Base-by-base conservation (phyloP, 2,329 filamentous ascomycete species). In the Sarocladium brachiariae region DNA sequence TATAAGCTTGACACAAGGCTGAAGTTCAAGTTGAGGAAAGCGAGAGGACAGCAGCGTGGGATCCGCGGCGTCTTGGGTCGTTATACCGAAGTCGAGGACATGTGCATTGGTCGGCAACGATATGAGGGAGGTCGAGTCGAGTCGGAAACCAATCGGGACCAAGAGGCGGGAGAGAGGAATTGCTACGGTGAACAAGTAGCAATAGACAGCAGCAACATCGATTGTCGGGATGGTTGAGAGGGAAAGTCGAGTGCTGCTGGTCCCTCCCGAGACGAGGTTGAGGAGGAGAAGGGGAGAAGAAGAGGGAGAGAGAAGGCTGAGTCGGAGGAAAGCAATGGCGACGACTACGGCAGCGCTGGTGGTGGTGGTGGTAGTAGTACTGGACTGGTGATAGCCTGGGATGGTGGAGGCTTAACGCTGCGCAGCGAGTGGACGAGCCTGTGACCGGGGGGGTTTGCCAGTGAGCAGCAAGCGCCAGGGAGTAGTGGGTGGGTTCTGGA, bases 61-160 rank as follows among this genome's bases (percentile, higher is more conserved):
- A 18, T 56, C 52, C 47, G 52, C 52, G 55, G 54, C 53, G 50
- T 50, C 39, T 21, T 16, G 41, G 25, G 53, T 61, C 59, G 62
- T 65, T 63, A 63, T 58, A 58, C 59, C 62, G 56, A 59, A 61
- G 57, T 56, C 58, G 55, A 58, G 56, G 55, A 60, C 64, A 67
- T 67, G 60, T 60, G 61, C 58, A 54, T 58, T 27, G 53, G 37
- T 49, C 31, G 46, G 27, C 46, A 19, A 25, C 7, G 46, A 19
- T 11, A 19, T 6, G 13, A 10, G n/a, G 46, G 9, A 16, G 14
- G 46, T 49, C 33, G 46, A 49, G 46, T 24, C 30, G 31, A 35
- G 30, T 23, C 19, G 27, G 21, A 21, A n/a, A 8, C 14, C 27
- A 13, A 47, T 27, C 37, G 30, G 46, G 11, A 37, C 30, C 46